These are phyloP conservation scores for Chlamydomonas incerta DNA, from an alignment of 139 green algal species.

Conservation along the genomic window DNA sequence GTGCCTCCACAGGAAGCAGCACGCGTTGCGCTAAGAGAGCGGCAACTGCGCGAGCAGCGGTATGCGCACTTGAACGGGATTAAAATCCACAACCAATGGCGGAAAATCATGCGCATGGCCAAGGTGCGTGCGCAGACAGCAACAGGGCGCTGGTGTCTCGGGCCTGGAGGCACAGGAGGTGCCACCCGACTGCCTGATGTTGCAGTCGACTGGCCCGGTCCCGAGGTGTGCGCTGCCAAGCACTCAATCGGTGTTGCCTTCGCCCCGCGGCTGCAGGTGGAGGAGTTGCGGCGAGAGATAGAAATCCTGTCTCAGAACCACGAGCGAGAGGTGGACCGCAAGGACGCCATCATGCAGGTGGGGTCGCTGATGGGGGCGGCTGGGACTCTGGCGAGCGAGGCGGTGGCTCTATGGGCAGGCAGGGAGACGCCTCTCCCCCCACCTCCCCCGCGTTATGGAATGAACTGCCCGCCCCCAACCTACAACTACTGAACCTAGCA, in stretches of 20 bases:
- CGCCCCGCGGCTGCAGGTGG: conserved; percentile 54
- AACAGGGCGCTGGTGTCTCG: no score
- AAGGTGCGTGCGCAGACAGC: no score
- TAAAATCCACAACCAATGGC: conserved; percentile 92
- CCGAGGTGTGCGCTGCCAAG: no score
- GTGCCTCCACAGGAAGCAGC: conserved; percentile 60
- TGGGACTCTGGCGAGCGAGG: no score
- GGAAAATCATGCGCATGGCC: conserved; percentile 88
- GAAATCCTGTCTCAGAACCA: conserved; percentile 87
- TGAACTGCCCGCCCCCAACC: no score
- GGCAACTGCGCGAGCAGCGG: conserved; percentile 74
- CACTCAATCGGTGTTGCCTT: no score
- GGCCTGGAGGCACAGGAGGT: no score
- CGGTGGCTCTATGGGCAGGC: neutral
- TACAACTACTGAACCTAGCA: no score
- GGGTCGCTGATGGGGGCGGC: neutral
- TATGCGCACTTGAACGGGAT: conserved; percentile 81
- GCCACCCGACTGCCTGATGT: no score
- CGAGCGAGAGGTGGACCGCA: conserved; percentile 84
- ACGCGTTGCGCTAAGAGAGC: conserved; percentile 55
- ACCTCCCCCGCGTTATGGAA: no score
- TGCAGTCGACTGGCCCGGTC: no score
- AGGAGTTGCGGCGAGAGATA: conserved; percentile 85
- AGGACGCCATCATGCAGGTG: conserved; percentile 89
- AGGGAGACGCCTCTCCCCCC: no score